Base-by-base conservation (phyloP, 2,329 filamentous ascomycete species). In the Hansfordia pulvinata region DNA sequence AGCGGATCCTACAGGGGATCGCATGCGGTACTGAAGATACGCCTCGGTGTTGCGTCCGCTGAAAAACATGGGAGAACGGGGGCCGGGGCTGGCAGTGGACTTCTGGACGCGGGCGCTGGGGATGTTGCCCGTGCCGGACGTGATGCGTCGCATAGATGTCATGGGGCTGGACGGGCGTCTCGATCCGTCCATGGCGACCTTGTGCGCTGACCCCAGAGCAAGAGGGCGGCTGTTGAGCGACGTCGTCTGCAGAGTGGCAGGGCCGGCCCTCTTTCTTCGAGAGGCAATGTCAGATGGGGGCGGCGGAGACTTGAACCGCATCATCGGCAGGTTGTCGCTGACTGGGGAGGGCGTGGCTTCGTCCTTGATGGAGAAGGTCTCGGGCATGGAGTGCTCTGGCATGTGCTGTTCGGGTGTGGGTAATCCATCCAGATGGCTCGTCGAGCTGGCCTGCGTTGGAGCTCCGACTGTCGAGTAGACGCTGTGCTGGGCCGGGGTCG, bases 221-320 rank as follows among this genome's bases (percentile, higher is more conserved):
- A 48, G 54, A 0, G 62, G 56, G 20, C 51, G 56, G 35, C 51
- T 59, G 27, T 62, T 56, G 12, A 61, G 45, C 7, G 59, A 53
- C 8, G 49, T 49, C 20, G 63, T 53, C 16, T 58, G 54, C n/a
- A 69, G 50, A 17, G 60, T 56, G 16, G 64, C 53, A 2, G 60
- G 59, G 4, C 55, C 56, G 27, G 64, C 60, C 29, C 53, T 55
- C 34, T 62, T 63, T 27, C 68, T 57, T 23, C 68, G 58, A 11
- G 58, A 59, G 10, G 65, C 67, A 33, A 71, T 64, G 36, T 70
- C 66, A 29, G 64, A 53, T 0, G 58, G 55, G 8, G 56, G 55
- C 8, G 62, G 58, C 0, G 64, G 57, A 2, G 64, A 66, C 37
- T 55, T 61, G 39, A 66, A 50, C 16, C 55, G 43, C 24, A 54